phyloP scores from a whole-genome alignment of 148 eudicot species.

The Rhododendron simsii region DNA sequence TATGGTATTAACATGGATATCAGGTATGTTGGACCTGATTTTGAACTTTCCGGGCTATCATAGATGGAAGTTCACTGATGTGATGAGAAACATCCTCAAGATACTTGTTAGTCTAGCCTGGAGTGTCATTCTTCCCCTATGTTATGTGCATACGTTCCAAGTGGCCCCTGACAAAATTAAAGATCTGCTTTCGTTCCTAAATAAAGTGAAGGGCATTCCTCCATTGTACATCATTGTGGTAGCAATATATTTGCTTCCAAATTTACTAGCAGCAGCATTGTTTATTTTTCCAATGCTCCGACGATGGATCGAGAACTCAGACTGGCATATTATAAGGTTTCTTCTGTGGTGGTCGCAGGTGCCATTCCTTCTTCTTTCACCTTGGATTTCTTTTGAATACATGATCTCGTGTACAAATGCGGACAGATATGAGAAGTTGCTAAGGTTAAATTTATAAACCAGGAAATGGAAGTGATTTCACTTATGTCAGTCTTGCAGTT shows the following conservation, averaged over 20 bases:
- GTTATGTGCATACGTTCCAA: conserved; percentile 50
- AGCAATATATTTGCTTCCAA: conserved; percentile 55
- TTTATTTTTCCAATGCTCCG: conserved; percentile 61
- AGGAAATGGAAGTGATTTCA: not conserved
- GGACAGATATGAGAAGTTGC: not conserved
- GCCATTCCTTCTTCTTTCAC: not conserved
- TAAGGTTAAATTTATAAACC: not conserved
- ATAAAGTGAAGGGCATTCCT: conserved; percentile 55
- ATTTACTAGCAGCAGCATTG: conserved; percentile 50
- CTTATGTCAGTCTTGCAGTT: not conserved
- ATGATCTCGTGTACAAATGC: not conserved
- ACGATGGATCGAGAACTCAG: conserved; percentile 52
- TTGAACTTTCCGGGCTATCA: conserved; percentile 79
- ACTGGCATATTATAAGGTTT: conserved; percentile 43
- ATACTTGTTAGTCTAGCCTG: conserved; percentile 71
- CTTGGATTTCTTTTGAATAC: not conserved
- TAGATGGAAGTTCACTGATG: conserved; percentile 75
- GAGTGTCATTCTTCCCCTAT: conserved; percentile 71
- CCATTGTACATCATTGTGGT: conserved; percentile 53
- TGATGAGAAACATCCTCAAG: conserved; percentile 72
- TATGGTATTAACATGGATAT: conserved; percentile 10
- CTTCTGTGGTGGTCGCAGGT: conserved; percentile 87
- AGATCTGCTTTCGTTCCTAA: conserved; percentile 45
- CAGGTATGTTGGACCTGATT: conserved; percentile 76
- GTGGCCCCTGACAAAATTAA: conserved; percentile 42